Evolutionary conservation across 2,329 filamentous ascomycete species (phyloP).

Genomic region (Colletotrichum sp.): DNA sequence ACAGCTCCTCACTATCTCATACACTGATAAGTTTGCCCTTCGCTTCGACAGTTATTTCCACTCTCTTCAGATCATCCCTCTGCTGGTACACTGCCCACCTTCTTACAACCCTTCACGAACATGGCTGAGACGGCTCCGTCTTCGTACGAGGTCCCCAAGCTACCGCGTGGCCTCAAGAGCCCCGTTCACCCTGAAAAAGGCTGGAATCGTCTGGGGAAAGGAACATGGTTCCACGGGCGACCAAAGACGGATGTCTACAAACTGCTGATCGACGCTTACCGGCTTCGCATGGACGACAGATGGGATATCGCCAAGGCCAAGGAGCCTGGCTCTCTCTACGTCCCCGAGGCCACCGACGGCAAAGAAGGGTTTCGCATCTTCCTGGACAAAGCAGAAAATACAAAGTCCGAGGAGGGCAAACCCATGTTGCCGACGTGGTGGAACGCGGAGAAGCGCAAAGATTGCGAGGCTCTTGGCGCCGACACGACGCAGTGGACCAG

Average conservation of each 20-base stretch:
- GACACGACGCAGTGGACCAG: constrained; percentile 30
- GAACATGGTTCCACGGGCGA: constrained; percentile 48
- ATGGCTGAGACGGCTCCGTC: no score
- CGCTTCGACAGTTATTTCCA: no score
- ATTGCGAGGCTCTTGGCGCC: constrained; percentile 42
- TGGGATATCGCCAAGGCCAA: constrained; percentile 26
- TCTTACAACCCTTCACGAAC: fast-evolving
- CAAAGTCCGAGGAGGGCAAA: constrained; percentile 8
- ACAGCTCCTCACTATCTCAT: neutral
- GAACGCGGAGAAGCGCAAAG: constrained; percentile 38
- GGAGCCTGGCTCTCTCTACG: neutral
- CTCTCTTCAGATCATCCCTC: no score
- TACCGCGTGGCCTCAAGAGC: neutral
- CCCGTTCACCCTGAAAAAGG: constrained; percentile 32
- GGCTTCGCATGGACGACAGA: constrained; percentile 45
- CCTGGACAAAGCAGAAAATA: constrained; percentile 26
- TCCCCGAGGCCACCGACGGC: constrained; percentile 25
- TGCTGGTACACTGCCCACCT: no score
- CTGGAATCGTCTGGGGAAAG: constrained; percentile 30
- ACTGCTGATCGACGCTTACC: constrained; percentile 52
- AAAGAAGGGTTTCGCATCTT: constrained; percentile 40
- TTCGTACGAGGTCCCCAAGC: no score
- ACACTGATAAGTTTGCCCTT: fast-evolving
- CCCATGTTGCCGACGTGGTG: constrained; percentile 51
- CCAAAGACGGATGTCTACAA: constrained; percentile 48